Evolutionary conservation across 1,284 basidiomycete genomes (phyloP), one percentile per base, ranked within the genome.

Genomic region (Apiotrichum gracile): DNA sequence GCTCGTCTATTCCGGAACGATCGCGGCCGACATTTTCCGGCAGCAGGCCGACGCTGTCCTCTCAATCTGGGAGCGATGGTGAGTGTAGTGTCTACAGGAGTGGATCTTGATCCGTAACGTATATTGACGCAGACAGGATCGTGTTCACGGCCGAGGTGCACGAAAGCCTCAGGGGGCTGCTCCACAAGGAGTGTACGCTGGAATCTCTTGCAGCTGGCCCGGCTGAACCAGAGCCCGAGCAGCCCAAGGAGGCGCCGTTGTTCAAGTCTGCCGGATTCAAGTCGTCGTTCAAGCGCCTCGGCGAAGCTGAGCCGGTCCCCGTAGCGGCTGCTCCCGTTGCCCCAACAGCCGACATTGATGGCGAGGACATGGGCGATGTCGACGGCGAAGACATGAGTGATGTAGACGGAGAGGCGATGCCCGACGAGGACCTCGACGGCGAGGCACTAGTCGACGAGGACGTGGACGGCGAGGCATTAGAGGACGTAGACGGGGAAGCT

Each of bases 61-160:
- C 1, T 87, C 92, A 63, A 84, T 93, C 22, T 98, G 94, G 94
- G 93, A 97, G 66, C 85, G 91, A 65, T 94, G 91, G 78, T 77
- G 69, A 39, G 76, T 24, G 34, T n/a, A 8, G n/a, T n/a, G n/a
- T n/a, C n/a, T n/a, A n/a, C n/a, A n/a, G n/a, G n/a, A n/a, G n/a
- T n/a, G n/a, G n/a, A n/a, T n/a, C n/a, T n/a, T n/a, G n/a, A n/a
- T n/a, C n/a, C n/a, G n/a, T n/a, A n/a, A n/a, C 24, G 5, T 19
- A 41, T 21, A 12, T 54, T 62, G 50, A 62, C 47, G 24, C 5
- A 9, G 12, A 0, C 47, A 76, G 75, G 88, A 91, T 93, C 56
- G 87, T 93, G 19, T 92, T 96, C 69, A 80, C 88, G 29, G 85
- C 86, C 1, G 87, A 91, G 49, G 87, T 88, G 63, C 87, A 88